These are phyloP conservation scores for Kandelia obovata DNA, from an alignment of 345 rosid species.

Conservation along the genomic window DNA sequence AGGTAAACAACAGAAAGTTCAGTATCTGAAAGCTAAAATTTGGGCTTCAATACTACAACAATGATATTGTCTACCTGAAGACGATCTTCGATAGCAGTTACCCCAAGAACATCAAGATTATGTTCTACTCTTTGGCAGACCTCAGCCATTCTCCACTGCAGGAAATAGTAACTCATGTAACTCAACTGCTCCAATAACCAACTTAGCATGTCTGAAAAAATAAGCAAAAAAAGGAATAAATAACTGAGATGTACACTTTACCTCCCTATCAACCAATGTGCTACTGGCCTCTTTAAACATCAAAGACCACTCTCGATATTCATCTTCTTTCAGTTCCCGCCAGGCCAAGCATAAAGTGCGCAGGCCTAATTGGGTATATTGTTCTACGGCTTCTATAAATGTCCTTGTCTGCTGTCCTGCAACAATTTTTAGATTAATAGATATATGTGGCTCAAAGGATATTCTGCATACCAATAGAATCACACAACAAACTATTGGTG, in stretches of 20 bases:
- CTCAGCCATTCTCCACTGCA: conserved; percentile 98
- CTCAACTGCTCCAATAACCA: conserved; percentile 22
- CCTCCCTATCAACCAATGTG: conserved; percentile 95
- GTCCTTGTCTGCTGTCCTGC: conserved; percentile 88
- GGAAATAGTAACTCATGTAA: conserved; percentile 23
- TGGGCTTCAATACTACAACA: conserved; percentile 15
- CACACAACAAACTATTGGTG: too few species aligned
- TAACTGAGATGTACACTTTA: conserved; percentile 31
- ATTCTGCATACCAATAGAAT: neutral
- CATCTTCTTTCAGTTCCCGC: conserved; percentile 79
- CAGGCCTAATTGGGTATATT: conserved; percentile 85
- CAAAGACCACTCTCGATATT: conserved; percentile 81
- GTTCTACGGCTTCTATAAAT: conserved; percentile 81
- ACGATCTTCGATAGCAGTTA: conserved; percentile 94
- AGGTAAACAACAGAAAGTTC: conserved; percentile 1
- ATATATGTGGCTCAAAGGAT: conserved; percentile 1
- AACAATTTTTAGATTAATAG: conserved; percentile 19
- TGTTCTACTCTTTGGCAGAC: conserved; percentile 82
- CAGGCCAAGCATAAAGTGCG: conserved; percentile 96
- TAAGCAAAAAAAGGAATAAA: conserved; percentile 7
- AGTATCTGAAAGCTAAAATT: conserved; percentile 7
- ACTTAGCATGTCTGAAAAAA: neutral
- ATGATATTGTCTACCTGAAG: conserved; percentile 58
- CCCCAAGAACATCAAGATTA: conserved; percentile 87
- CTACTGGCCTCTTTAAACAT: conserved; percentile 93